A percentile compares a stretch with the other conserved stretches of the same genome.
These are phyloP conservation scores for Clitopilus passeckerianus DNA, from an alignment of 768 basidiomycete genomes.

Conservation along the genomic window DNA sequence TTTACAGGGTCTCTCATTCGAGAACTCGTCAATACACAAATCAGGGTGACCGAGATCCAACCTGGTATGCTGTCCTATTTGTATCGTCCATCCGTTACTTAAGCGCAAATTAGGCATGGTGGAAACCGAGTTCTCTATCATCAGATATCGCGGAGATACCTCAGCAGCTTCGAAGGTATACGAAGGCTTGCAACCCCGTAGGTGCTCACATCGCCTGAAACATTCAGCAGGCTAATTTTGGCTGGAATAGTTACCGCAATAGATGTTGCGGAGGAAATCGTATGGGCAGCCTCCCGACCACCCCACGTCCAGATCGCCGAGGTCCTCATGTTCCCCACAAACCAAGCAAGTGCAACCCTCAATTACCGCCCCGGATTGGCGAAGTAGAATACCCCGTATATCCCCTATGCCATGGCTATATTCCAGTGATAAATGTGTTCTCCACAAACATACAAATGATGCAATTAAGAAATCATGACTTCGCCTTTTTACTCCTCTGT, in stretches of 20 bases:
- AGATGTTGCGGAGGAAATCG: constrained; percentile 97
- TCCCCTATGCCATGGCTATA: constrained; percentile 12
- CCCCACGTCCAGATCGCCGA: constrained; percentile 91
- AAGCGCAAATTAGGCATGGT: constrained; percentile 56
- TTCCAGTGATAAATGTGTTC: constrained; percentile 10
- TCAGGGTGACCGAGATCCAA: constrained; percentile 92
- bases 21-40: constrained; percentile 89
- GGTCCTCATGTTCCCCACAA: constrained; percentile 70
- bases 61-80: constrained; percentile 52
- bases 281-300: constrained; percentile 91
- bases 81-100: constrained; percentile 1
- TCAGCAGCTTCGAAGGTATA: constrained; percentile 85
- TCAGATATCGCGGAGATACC: constrained; percentile 85
- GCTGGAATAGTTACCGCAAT: constrained; percentile 59
- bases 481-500: constrained; percentile 45
- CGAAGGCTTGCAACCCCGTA: constrained; percentile 80
- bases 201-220: constrained; percentile 20
- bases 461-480: background rate
- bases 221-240: background rate
- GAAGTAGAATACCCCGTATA: constrained; percentile 3
- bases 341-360: constrained; percentile 69
- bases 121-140: constrained; percentile 89
- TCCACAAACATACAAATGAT: constrained; percentile 1
- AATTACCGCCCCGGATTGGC: constrained; percentile 44
- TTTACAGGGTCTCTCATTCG: constrained; percentile 79